Evolutionary conservation across 345 rosid species (phyloP).

Genomic region (Camelina neglecta): DNA sequence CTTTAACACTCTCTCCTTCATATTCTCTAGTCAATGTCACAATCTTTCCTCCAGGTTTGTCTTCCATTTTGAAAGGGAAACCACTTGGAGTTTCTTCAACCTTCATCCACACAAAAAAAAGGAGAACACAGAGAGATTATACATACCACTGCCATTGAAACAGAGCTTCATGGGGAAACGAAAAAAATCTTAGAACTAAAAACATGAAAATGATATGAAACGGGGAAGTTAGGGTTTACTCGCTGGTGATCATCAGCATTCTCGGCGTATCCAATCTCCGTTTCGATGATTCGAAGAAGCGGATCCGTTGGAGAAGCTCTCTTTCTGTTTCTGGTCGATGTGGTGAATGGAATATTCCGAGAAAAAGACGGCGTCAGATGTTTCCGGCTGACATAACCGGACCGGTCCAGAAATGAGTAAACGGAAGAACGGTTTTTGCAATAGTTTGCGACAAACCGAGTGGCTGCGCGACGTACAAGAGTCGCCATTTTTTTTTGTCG

Average conservation of each 20-base stretch:
- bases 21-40: slow-evolving; percentile 67
- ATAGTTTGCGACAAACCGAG: slow-evolving; percentile 48
- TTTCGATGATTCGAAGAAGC: slow-evolving; percentile 65
- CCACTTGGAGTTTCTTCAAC: slow-evolving; percentile 64
- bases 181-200: background rate
- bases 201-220: slow-evolving; percentile 2
- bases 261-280: slow-evolving; percentile 67
- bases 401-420: slow-evolving; percentile 39
- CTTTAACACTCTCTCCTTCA: slow-evolving; percentile 67
- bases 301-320: slow-evolving; percentile 55
- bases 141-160: background rate
- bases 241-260: slow-evolving; percentile 61
- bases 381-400: slow-evolving; percentile 3
- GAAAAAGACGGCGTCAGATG: slow-evolving; percentile 36
- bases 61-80: slow-evolving; percentile 82
- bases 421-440: slow-evolving; percentile 41
- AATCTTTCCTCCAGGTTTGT: slow-evolving; percentile 65
- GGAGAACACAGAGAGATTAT: slow-evolving; percentile 26
- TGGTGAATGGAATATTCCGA: slow-evolving; percentile 40
- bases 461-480: slow-evolving; percentile 45
- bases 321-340: slow-evolving; percentile 43
- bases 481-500: slow-evolving; percentile 34
- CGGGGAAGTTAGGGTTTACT: slow-evolving; percentile 41
- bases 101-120: slow-evolving; percentile 39
- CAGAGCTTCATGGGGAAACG: slow-evolving; percentile 2